These are phyloP conservation scores for Stagonosporopsis cucurbitacearum DNA, from an alignment of 2,329 filamentous ascomycete genomes.

Conservation along the genomic window DNA sequence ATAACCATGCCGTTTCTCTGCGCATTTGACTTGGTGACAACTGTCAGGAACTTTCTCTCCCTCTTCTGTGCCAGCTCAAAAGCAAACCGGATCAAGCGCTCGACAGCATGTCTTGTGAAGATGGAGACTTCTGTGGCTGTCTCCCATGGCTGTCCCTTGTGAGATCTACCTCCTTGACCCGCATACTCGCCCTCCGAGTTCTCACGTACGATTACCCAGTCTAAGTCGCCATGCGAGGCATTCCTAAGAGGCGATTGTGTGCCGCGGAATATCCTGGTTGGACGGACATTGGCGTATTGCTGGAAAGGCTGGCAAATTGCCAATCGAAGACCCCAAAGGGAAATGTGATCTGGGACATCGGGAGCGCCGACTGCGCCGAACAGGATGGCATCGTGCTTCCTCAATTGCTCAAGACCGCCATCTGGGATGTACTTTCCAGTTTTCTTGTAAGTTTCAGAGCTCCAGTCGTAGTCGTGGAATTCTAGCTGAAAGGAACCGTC, in stretches of 20 bases:
- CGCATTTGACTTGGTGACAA: conserved; percentile 71
- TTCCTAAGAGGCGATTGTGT: conserved; percentile 64
- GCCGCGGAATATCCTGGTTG: conserved; percentile 67
- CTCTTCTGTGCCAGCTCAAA: conserved; percentile 66
- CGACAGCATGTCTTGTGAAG: conserved; percentile 66
- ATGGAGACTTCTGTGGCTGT: conserved; percentile 67
- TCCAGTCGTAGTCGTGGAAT: conserved; percentile 71
- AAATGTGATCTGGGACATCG: conserved; percentile 64
- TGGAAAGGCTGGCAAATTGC: conserved; percentile 63
- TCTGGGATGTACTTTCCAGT: conserved; percentile 70
- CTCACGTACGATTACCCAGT: conserved; percentile 72
- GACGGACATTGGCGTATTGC: conserved; percentile 64
- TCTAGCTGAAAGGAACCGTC: conserved; percentile 65
- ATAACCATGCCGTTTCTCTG: conserved; percentile 72
- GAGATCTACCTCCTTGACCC: conserved; percentile 68
- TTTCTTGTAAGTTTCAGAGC: conserved; percentile 69
- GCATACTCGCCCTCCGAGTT: conserved; percentile 73
- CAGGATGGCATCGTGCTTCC: conserved; percentile 68
- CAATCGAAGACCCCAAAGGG: conserved; percentile 62
- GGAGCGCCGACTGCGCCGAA: conserved; percentile 72
- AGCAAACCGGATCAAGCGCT: conserved; percentile 67
- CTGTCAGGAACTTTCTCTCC: conserved; percentile 64
- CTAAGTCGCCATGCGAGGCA: conserved; percentile 63
- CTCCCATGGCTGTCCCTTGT: conserved; percentile 65
- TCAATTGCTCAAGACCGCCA: conserved; percentile 63